Base-by-base conservation (phyloP, 306 rosid species). In the Trifolium pratense region DNA sequence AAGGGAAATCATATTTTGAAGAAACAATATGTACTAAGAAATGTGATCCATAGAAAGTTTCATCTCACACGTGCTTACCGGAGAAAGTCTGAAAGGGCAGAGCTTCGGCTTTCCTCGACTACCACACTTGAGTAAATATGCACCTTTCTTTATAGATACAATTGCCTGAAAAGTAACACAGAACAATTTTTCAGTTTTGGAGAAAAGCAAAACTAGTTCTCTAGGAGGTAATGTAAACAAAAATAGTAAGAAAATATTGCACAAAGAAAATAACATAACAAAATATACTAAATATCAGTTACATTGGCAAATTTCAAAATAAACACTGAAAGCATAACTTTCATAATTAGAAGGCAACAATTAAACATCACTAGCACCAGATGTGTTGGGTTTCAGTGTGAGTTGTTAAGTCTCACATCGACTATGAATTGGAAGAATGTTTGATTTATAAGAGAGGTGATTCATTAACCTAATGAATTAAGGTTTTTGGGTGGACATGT, bases 101-200 rank as follows among this genome's bases (percentile, higher is more conserved):
- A 88, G 88, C 78, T 92, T 89, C 5, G 96, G 96, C 69, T 92
- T 92, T 81, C 96, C 96, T 77, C 91, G 81, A 36, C 74, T 80
- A 68, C 94, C 89, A 72, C 88, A 88, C 86, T 87, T 92, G 39
- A 92, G 84, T 69, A 92, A 88, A 79, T 82, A 80, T 16, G 97
- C 86, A 52, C 97, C 97, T 82, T 88, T 90, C 93, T 90, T 92
- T 61, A 92, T 84, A 18, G 94, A 90, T 9, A 90, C 81, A 87
- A 89, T 83, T 71, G 96, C 92, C 96, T 92, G 89, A 86, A 79
- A 46, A 36, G 2, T 48, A 56, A 74, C 14, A 42, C 18, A 68
- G 60, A 72, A 16, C 57, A 69, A 70, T 15, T 77, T 66, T 67
- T 79, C 48, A 78, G 51, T 37, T 31, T 18, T 39, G 20, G 25